Conservation (phyloP, 495 filamentous ascomycete genomes). For the Neurospora sublineolata region DNA sequence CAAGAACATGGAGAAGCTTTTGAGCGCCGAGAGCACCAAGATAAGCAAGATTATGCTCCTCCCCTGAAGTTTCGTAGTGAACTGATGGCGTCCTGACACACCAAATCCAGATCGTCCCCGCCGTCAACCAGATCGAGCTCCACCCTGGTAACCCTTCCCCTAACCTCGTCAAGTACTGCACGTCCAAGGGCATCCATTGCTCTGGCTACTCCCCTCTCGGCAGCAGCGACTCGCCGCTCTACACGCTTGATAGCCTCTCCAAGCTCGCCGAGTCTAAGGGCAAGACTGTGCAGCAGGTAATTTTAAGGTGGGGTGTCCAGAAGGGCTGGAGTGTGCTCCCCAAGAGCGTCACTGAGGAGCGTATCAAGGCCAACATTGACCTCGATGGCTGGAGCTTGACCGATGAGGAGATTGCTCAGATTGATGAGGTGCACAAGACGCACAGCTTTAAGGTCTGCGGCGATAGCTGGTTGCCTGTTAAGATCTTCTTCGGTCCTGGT, state of each 20-base stretch:
- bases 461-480: constrained; percentile 58
- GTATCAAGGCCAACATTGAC: constrained; percentile 51
- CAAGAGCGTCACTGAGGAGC: constrained; percentile 51
- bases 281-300: constrained; percentile 57
- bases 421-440: constrained; percentile 42
- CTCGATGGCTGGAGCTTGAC: constrained; percentile 57
- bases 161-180: constrained; percentile 65
- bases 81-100: constrained; percentile 12
- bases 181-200: constrained; percentile 54
- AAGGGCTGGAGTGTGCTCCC: constrained; percentile 66
- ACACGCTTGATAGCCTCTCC: constrained; percentile 49
- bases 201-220: constrained; percentile 62
- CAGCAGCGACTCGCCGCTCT: constrained; percentile 40
- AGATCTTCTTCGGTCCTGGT: constrained; percentile 83
- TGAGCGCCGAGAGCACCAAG: constrained; percentile 46
- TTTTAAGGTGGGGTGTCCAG: constrained; percentile 60
- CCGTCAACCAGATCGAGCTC: constrained; percentile 88
- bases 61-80: neutral
- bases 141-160: constrained; percentile 73
- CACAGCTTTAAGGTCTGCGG: constrained; percentile 66
- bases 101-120: constrained; percentile 50
- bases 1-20: constrained; percentile 52
- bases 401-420: constrained; percentile 49
- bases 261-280: constrained; percentile 53
- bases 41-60: constrained; percentile 10